Evolutionary conservation across 768 basidiomycete species (phyloP), one percentile per base, ranked within the genome.

Genomic region (Leccinum ochraceum): DNA sequence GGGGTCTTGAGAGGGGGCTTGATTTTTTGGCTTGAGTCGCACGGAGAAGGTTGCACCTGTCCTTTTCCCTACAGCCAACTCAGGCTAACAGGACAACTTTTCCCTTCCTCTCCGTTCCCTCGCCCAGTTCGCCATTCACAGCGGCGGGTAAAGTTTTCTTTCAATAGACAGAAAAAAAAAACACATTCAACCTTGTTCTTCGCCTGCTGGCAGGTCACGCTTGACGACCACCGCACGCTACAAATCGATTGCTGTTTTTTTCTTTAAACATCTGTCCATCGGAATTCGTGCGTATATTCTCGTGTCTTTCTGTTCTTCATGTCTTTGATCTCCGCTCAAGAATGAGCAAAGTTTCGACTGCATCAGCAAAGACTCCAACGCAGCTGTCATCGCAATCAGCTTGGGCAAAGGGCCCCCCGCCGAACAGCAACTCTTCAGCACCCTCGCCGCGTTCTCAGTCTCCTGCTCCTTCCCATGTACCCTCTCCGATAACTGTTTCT

Each of bases 341-440:
- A 92, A 95, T 95, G 94, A 95, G 91, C 91, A 94, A 89, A 88
- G 85, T 85, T 79, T 86, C 90, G 67, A 84, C 88, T 76, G 81
- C 85, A 76, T 79, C 89, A 76, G 80, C 79, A 79, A 88, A 88
- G 85, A 87, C 79, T 80, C 83, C 83, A 77, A 75, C 85, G 79
- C 85, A 81, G 83, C 86, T 88, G 79, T 78, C 88, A 75, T 75
- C 82, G 81, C 85, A 86, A 82, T 93, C 92, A 78, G 93, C 92
- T 81, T 96, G 94, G 94, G 80, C 90, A 78, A 89, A 78, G 83
- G 92, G 93, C 75, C 93, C 93, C 55, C 92, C 94, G 58, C 83
- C 83, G 78, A 82, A 75, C 66, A 78, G 67, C 63, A 74, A 59
- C 13, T 74, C 86, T 57, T 77, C 78, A 60, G 75, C 77, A 54